Evolutionary conservation across 306 rosid species (phyloP), one percentile per base, ranked within the genome.

Genomic region (Pueraria montana): DNA sequence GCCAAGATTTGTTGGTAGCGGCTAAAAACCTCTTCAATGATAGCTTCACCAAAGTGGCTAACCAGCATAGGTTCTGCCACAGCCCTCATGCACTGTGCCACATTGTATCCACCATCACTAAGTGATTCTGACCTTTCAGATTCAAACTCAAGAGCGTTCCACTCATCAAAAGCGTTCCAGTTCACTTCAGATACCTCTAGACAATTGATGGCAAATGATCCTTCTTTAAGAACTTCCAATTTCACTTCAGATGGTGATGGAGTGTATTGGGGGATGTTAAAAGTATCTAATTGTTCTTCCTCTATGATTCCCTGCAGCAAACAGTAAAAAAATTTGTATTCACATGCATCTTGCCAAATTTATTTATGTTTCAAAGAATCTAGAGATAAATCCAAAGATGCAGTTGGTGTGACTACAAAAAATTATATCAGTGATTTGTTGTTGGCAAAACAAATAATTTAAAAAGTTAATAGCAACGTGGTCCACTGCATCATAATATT

Each of bases 231-330:
- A 55, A 88, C 85, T 79, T 80, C 86, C 10, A 3, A 13, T 74
- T 80, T 77, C 20, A 90, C 66, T 74, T 90, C 91, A 4, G 66
- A 49, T 9, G 86, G 82, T 0, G 86, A 87, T 50, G 93, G 93
- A 5, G 83, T 80, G 56, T 90, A 90, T 0, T 46, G 69, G 45
- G 87, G 90, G 50, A 88, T 68, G 66, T 88, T 90, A 80, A 88
- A 90, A 9, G 71, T 66, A 40, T 86, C 61, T 14, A 90, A 1
- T 77, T 84, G 58, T 16, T 84, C 82, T 74, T 88, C 48, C 48
- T 17, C 36, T 65, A 34, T 65, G 3, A 10, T 65, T 65, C 72
- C 72, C 72, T 65, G 24, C 8, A n/a, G 1, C 16, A 65, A 8
- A 8, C 9, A 16, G 11, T 63, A 3, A 13, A 26, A 61, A 26